phyloP scores from a whole-genome alignment of 2,329 filamentous ascomycete genomes.

The Fusarium ambrosium region DNA sequence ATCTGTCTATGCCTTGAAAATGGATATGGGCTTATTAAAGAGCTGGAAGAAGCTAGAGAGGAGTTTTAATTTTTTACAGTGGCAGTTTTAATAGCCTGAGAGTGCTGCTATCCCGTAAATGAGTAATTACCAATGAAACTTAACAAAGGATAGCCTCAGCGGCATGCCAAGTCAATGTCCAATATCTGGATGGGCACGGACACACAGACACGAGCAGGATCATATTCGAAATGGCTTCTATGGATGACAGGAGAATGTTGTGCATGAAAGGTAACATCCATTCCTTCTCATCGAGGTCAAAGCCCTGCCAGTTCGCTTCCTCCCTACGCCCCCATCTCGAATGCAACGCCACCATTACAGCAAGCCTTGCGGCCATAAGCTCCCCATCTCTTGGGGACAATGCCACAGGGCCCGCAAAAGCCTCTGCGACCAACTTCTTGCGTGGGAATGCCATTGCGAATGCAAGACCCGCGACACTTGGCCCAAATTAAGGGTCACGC shows the following conservation, averaged over 20 bases:
- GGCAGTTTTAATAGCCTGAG: not conserved
- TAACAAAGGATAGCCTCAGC: not conserved
- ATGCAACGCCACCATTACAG: not conserved
- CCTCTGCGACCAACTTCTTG: not conserved
- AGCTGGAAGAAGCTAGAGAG: not conserved
- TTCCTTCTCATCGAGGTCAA: not conserved
- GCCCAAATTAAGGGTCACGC: not conserved
- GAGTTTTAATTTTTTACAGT: not conserved
- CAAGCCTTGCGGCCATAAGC: not conserved
- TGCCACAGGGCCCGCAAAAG: not conserved
- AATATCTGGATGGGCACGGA: not conserved
- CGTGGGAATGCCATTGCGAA: not conserved
- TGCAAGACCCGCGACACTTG: not conserved
- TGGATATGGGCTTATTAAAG: not conserved
- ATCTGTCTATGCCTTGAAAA: too few species aligned
- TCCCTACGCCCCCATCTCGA: not conserved
- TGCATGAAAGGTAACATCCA: not conserved
- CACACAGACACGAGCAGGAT: not conserved
- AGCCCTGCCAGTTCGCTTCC: not conserved
- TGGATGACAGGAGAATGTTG: not conserved
- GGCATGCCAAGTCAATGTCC: not conserved
- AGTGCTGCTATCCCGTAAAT: not conserved
- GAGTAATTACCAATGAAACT: not conserved
- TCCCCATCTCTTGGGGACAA: not conserved
- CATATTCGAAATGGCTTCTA: not conserved